Percentiles rank a stretch among this genome's conserved stretches.
phyloP scores from a whole-genome alignment of 805 yeast genomes.

The Saccharomycopsis sp. region DNA sequence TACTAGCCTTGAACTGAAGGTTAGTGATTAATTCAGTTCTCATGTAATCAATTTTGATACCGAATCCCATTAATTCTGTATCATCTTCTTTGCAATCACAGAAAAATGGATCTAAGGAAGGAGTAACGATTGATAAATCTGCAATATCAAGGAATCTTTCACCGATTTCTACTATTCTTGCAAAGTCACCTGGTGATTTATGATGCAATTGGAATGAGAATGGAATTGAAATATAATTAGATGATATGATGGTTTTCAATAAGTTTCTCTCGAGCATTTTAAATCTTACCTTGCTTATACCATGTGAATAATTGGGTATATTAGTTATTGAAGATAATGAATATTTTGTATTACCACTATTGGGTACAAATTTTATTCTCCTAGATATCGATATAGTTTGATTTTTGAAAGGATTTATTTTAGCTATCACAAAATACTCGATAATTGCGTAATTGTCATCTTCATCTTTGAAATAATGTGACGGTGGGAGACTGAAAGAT shows the following conservation, averaged over 20 bases:
- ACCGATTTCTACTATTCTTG: neutral
- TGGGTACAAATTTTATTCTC: neutral
- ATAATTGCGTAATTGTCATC: neutral
- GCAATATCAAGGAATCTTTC: neutral
- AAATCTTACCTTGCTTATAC: neutral
- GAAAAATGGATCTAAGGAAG: no score
- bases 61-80: neutral
- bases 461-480: neutral
- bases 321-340: neutral
- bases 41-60: neutral
- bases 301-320: neutral
- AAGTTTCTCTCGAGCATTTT: no score
- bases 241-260: no score
- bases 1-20: neutral
- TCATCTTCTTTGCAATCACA: no score
- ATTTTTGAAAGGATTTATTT: neutral
- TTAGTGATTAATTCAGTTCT: neutral
- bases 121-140: neutral
- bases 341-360: neutral
- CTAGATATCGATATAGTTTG: neutral
- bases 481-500: neutral
- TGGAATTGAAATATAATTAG: no score
- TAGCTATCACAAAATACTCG: neutral
- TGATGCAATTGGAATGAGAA: no score
- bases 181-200: neutral